Evolutionary conservation across 768 basidiomycete genomes (phyloP).

Genomic region (Kwoniella sp.): DNA sequence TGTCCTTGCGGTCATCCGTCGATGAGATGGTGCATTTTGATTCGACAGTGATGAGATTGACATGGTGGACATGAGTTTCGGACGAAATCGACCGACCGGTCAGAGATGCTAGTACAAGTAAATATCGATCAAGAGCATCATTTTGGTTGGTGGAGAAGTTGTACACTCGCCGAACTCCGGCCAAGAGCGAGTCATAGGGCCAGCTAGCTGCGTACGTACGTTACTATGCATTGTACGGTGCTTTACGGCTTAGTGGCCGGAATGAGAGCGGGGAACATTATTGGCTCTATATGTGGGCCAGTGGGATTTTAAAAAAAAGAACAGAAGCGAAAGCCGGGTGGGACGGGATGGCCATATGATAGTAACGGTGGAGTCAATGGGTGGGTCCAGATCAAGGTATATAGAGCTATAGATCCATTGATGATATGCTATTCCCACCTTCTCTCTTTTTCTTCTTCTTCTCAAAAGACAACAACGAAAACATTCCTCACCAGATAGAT

Average conservation of each 20-base stretch:
- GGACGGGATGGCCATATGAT: not conserved
- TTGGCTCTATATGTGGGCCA: too few relatives aligned
- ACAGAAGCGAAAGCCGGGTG: too few relatives aligned
- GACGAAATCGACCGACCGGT: not conserved
- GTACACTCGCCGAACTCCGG: not conserved
- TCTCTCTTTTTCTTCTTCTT: conserved; percentile 6
- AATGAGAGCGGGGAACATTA: not conserved
- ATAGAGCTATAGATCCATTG: conserved; percentile 1
- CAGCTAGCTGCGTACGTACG: not conserved
- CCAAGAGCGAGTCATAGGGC: conserved; percentile 1
- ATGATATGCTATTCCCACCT: too few relatives aligned
- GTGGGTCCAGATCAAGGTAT: not conserved
- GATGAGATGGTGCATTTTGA: not conserved
- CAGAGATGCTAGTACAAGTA: not conserved
- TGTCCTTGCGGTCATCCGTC: too few relatives aligned
- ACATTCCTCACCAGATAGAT: not conserved
- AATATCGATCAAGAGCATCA: not conserved
- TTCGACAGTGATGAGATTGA: not conserved
- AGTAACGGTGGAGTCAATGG: not conserved
- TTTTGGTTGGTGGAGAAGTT: not conserved
- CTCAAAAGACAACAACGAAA: not conserved
- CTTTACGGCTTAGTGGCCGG: not conserved
- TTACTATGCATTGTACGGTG: too few relatives aligned
- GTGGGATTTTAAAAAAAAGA: not conserved
- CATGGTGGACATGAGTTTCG: not conserved